A percentile compares a stretch with the other conserved stretches of the same genome.
These are phyloP conservation scores for Lathyrus oleraceus DNA, from an alignment of 306 rosid genomes.

Conservation along the genomic window DNA sequence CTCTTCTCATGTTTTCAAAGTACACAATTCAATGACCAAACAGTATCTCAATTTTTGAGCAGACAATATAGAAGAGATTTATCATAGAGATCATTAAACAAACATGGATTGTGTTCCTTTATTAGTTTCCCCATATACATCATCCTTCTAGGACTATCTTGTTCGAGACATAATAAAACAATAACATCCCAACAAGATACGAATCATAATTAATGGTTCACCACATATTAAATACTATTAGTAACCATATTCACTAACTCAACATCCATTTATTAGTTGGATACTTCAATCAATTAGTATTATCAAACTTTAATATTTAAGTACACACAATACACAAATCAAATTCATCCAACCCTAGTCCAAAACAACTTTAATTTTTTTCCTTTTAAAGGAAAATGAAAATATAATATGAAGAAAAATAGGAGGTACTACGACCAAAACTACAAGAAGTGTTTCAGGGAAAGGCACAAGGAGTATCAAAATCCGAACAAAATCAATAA, in stretches of 20 bases:
- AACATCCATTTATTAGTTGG: background rate
- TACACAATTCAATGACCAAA: background rate
- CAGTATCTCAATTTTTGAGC: background rate
- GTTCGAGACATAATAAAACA: background rate
- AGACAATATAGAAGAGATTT: background rate
- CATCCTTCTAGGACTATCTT: background rate
- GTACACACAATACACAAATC: background rate
- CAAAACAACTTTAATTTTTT: background rate
- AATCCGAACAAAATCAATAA: no score
- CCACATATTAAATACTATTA: background rate
- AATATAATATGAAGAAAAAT: no score
- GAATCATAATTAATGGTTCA: background rate
- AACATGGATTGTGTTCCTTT: background rate
- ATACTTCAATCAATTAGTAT: background rate
- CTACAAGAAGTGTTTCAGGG: no score
- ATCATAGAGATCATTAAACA: background rate
- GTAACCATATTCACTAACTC: background rate
- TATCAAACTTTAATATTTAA: background rate
- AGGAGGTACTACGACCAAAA: no score
- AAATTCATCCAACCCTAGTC: background rate
- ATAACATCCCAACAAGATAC: background rate
- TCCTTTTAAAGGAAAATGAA: no score
- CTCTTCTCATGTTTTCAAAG: background rate
- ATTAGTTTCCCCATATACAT: background rate
- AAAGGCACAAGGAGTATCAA: no score